phyloP scores from a whole-genome alignment of 225 moss, liverwort and hornwort genomes.

The Straminergon stramineum region DNA sequence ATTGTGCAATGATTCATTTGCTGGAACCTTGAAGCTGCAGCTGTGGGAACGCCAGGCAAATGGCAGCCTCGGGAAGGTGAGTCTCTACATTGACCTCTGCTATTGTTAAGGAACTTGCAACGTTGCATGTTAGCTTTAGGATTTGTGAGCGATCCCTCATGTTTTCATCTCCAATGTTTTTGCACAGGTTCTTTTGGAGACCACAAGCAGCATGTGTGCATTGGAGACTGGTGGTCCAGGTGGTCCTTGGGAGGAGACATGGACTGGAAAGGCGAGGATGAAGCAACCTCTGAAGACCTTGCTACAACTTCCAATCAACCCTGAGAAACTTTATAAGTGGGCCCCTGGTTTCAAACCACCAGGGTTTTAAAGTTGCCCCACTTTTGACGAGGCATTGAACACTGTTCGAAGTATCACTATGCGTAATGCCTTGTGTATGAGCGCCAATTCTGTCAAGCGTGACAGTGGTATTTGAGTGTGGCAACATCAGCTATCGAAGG shows the following conservation, averaged over 20 bases:
- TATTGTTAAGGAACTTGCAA: neutral
- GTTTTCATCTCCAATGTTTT: neutral
- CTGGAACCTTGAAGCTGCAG: constrained; percentile 63
- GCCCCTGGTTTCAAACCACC: constrained; percentile 61
- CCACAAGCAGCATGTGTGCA: constrained; percentile 75
- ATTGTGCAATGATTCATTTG: constrained; percentile 66
- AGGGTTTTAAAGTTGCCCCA: constrained; percentile 30
- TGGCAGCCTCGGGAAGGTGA: constrained; percentile 53
- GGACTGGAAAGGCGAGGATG: constrained; percentile 56
- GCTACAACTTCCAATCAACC: constrained; percentile 77
- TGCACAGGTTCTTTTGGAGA: constrained; percentile 64
- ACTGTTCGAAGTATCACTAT: neutral
- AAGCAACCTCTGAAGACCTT: constrained; percentile 58
- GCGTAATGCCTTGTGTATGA: neutral
- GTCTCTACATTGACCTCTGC: neutral
- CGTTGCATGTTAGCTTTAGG: neutral
- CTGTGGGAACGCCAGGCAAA: constrained; percentile 71
- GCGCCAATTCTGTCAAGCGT: neutral
- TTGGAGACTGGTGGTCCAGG: constrained; percentile 68
- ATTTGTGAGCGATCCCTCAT: neutral
- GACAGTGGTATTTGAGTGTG: neutral
- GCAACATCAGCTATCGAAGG: neutral
- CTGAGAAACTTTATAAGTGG: constrained; percentile 41
- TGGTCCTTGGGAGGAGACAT: constrained; percentile 53
- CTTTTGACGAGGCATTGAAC: neutral